Evolutionary conservation across 139 green algal species (phyloP).

Genomic region (Pleodorina starrii): DNA sequence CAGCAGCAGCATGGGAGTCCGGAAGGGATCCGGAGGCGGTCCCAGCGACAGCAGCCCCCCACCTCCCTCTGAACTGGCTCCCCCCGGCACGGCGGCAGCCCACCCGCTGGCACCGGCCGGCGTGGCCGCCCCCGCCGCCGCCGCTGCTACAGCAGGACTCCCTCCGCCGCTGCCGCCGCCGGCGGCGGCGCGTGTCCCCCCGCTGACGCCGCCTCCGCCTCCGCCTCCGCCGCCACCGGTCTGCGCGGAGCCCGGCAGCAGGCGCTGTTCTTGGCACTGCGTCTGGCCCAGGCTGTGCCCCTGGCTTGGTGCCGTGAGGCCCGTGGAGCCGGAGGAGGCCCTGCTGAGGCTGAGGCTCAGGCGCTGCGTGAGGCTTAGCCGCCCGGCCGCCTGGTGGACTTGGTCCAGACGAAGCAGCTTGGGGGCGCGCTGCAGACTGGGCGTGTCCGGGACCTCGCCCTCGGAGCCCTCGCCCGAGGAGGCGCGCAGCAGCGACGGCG

Average conservation of each 20-base stretch:
- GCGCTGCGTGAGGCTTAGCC: neutral
- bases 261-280: too few species aligned
- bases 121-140: neutral
- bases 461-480: neutral
- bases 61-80: too few species aligned
- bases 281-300: too few species aligned
- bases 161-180: too few species aligned
- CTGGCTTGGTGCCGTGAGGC: too few species aligned
- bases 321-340: neutral
- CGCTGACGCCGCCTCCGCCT: too few species aligned
- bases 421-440: neutral
- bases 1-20: neutral
- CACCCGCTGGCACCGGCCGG: neutral
- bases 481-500: neutral
- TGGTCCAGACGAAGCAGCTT: slow-evolving; percentile 28
- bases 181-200: too few species aligned
- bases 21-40: slow-evolving; percentile 34
- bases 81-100: neutral
- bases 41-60: neutral
- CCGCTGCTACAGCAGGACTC: neutral
- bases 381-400: neutral
- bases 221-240: too few species aligned
- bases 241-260: too few species aligned
- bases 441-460: neutral
- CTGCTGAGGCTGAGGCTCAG: too few species aligned